Base-by-base conservation (phyloP, 177 flowering plant genomes). In the Vitis hybrid region DNA sequence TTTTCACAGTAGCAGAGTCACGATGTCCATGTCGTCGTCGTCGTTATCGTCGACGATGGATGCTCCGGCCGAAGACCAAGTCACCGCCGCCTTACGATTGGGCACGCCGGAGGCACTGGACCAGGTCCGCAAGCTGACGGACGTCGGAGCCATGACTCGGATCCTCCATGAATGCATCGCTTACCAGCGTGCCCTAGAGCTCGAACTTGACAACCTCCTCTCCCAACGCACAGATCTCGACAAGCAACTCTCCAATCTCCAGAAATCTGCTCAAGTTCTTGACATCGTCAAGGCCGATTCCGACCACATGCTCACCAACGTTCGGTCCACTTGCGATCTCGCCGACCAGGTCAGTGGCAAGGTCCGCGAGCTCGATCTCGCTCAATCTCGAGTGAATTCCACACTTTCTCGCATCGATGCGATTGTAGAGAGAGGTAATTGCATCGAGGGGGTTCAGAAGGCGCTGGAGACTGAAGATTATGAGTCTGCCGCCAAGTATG, bases 131-230 rank as follows among this genome's bases (percentile, higher is more conserved):
- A 74, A 71, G 18, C 93, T 92, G 11, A 90, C 95, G 3, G 97
- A 92, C 73, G 97, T 94, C 3, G 97, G 95, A 11, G 83, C 95
- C 63, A 92, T 94, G 95, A 92, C 98, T 21, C 93, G 98, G 1
- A 90, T 90, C 74, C 98, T 92, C 76, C 98, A 94, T 69, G 96
- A 92, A 74, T 91, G 97, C 87, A 90, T 94, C 15, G 97, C 97
- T 6, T 85, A 94, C 86, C 98, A 94, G 73, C 84, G 97, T 15
- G 77, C 80, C 70, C 87, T 94, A 15, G 95, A 92, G 73, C 78
- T 84, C 53, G 80, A 85, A 15, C 92, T 94, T 64, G 91, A 90
- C 68, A 74, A 58, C 71, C 81, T 91, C 65, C 93, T 92, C 64
- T 83, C 93, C 20, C 91, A 84, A 46, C 88, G 93, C 56, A 50